Conservation (phyloP, 805 yeast species). For the Kodamaea laetipori region DNA sequence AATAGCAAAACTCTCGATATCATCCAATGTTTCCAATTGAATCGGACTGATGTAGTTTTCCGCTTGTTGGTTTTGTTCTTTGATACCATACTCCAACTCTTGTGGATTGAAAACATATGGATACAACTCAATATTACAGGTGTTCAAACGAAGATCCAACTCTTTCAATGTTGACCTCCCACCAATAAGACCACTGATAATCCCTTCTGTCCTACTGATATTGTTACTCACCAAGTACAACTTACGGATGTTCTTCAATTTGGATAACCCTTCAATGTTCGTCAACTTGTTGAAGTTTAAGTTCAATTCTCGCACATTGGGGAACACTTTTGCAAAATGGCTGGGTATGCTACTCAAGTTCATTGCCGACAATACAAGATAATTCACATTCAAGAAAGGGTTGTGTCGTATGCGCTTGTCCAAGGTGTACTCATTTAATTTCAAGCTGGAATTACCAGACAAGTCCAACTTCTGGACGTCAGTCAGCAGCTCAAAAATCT, state of each 20-base stretch:
- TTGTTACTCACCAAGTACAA: constrained; percentile 50
- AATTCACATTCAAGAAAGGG: constrained; percentile 39
- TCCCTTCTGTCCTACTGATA: constrained; percentile 33
- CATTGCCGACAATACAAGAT: constrained; percentile 50
- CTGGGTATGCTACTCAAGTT: constrained; percentile 41
- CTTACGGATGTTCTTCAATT: constrained; percentile 37
- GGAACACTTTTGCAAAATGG: constrained; percentile 41
- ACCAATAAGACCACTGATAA: constrained; percentile 34
- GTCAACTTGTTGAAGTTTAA: constrained; percentile 50
- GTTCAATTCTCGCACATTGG: constrained; percentile 49
- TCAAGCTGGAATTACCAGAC: constrained; percentile 36
- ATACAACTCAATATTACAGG: constrained; percentile 48
- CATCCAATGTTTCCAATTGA: constrained; percentile 50
- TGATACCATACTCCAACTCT: constrained; percentile 30
- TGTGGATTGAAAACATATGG: constrained; percentile 56
- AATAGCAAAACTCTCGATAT: constrained; percentile 52
- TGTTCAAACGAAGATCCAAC: constrained; percentile 53
- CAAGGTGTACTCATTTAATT: constrained; percentile 9
- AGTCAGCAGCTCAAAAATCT: constrained; percentile 17
- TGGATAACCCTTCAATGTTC: constrained; percentile 35
- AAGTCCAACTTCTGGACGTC: constrained; percentile 16
- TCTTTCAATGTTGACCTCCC: constrained; percentile 36
- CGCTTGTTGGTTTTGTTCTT: constrained; percentile 12
- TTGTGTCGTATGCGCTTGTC: constrained; percentile 9
- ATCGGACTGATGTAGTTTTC: constrained; percentile 33